A percentile compares a stretch with the other conserved stretches of the same genome.
phyloP scores from a whole-genome alignment of 2,329 filamentous ascomycete genomes.

The Delphinella strobiligena region DNA sequence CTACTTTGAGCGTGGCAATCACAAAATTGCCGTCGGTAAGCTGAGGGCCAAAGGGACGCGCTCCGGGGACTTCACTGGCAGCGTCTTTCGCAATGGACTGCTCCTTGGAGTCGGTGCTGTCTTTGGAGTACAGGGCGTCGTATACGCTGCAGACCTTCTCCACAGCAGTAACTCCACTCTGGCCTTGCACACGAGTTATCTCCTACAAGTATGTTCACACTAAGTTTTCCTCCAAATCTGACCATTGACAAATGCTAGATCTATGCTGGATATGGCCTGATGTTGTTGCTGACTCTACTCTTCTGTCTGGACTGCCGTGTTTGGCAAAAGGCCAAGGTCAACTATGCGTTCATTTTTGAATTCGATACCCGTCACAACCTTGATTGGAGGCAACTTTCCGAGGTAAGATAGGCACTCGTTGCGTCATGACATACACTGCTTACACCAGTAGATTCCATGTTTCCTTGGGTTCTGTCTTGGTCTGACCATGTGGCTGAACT shows the following conservation, averaged over 20 bases:
- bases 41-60: conserved; percentile 58
- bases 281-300: conserved; percentile 66
- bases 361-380: conserved; percentile 77
- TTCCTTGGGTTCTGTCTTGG: conserved; percentile 68
- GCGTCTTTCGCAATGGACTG: conserved; percentile 46
- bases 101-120: conserved; percentile 29
- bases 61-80: conserved; percentile 46
- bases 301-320: conserved; percentile 77
- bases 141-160: conserved; percentile 24
- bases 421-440: not conserved
- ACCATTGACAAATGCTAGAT: conserved; percentile 43
- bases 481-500: conserved; percentile 81
- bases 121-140: conserved; percentile 31
- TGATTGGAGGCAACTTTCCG: conserved; percentile 78
- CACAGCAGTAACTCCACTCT: conserved; percentile 15
- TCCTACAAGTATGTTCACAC: conserved; percentile 46
- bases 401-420: conserved; percentile 32
- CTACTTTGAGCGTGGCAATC: conserved; percentile 89
- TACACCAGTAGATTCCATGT: conserved; percentile 52
- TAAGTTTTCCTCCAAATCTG: conserved; percentile 10
- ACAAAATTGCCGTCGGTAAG: conserved; percentile 81
- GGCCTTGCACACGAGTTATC: conserved; percentile 28
- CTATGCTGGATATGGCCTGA: conserved; percentile 84
- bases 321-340: conserved; percentile 78
- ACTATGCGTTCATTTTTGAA: conserved; percentile 85